Evolutionary conservation across 352 stramenopile genomes (phyloP).

Genomic region (Globisporangium recalcitrans): DNA sequence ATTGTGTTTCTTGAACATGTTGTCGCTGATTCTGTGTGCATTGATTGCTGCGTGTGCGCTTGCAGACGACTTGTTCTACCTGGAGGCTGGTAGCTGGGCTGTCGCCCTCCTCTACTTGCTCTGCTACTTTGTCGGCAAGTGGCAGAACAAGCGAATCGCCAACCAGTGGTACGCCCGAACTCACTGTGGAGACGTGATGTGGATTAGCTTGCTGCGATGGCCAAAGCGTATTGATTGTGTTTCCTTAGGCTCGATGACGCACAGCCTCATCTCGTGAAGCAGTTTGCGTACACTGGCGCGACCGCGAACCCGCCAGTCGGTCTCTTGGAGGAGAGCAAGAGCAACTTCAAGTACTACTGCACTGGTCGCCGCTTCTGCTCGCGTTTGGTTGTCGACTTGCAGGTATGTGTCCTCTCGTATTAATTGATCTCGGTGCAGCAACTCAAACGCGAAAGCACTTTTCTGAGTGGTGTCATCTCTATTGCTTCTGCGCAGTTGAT

Average conservation of each 20-base stretch:
- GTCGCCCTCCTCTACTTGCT: slow-evolving; percentile 46
- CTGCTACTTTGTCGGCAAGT: slow-evolving; percentile 61
- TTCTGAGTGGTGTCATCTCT: not conserved
- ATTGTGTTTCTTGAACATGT: too few relatives aligned
- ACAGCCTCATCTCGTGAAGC: slow-evolving; percentile 54
- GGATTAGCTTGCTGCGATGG: not conserved
- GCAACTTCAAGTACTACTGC: slow-evolving; percentile 86
- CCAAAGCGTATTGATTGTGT: not conserved
- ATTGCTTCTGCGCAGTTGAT: slow-evolving; percentile 25
- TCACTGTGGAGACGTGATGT: not conserved
- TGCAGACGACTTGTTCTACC: slow-evolving; percentile 41
- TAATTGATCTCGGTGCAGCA: not conserved
- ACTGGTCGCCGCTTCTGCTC: slow-evolving; percentile 74
- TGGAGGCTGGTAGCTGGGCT: slow-evolving; percentile 45
- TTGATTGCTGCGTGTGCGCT: not conserved
- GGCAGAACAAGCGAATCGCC: slow-evolving; percentile 58
- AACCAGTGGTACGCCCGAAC: slow-evolving; percentile 68
- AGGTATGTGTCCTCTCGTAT: slow-evolving; percentile 24
- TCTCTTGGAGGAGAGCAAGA: slow-evolving; percentile 63
- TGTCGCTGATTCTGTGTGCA: not conserved
- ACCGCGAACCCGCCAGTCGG: slow-evolving; percentile 53
- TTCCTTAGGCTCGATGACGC: slow-evolving; percentile 41
- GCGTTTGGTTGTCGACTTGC: slow-evolving; percentile 58
- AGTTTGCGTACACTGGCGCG: slow-evolving; percentile 73
- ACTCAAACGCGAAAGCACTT: not conserved